Conservation (phyloP, 768 basidiomycete species). For the Coprinellus micaceus region DNA sequence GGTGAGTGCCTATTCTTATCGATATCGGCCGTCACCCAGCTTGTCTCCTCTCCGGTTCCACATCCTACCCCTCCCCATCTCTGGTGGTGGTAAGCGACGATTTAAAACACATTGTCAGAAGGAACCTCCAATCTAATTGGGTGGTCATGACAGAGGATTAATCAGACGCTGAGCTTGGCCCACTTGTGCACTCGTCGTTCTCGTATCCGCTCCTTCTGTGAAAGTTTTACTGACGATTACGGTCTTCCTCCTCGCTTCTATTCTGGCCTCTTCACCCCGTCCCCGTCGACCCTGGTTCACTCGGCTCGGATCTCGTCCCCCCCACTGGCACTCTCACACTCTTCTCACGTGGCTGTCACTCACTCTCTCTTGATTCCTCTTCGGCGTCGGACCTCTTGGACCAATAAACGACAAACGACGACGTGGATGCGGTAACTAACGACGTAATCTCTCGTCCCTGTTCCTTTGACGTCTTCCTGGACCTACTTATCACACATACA, state of each 20-base stretch:
- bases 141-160: neutral
- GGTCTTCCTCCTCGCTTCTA: too few relatives aligned
- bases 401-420: neutral
- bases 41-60: neutral
- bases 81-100: slow-evolving; percentile 5
- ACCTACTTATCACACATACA: too few relatives aligned
- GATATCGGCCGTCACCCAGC: slow-evolving; percentile 2
- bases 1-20: slow-evolving; percentile 46
- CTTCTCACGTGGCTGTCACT: too few relatives aligned
- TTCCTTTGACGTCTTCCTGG: too few relatives aligned
- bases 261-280: too few relatives aligned
- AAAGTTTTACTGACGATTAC: too few relatives aligned
- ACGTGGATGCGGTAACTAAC: neutral
- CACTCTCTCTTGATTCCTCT: too few relatives aligned
- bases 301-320: too few relatives aligned
- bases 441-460: neutral
- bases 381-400: too few relatives aligned
- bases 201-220: neutral
- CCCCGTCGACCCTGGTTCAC: too few relatives aligned
- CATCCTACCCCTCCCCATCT: neutral
- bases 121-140: slow-evolving; percentile 6
- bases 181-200: neutral
- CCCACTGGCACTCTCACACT: too few relatives aligned
- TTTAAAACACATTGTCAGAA: neutral
- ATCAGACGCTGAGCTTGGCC: neutral